These are phyloP conservation scores for Cercospora zeae-maydis DNA, from an alignment of 2,329 filamentous ascomycete species.

Conservation along the genomic window DNA sequence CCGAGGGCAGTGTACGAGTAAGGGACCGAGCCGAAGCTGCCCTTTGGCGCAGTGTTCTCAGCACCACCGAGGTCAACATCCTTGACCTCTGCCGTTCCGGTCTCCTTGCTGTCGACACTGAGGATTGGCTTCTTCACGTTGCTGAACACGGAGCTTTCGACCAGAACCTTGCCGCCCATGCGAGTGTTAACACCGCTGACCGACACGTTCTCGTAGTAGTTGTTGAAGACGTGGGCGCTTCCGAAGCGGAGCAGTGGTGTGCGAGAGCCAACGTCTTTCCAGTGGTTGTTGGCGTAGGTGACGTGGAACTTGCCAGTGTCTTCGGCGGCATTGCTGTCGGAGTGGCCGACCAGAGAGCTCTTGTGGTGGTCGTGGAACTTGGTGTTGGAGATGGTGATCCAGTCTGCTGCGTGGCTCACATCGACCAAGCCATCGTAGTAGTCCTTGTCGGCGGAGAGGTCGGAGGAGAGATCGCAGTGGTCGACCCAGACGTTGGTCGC, in stretches of 20 bases:
- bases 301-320: slow-evolving; percentile 61
- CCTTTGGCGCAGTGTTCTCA: slow-evolving; percentile 34
- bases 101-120: slow-evolving; percentile 32
- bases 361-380: slow-evolving; percentile 60
- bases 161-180: slow-evolving; percentile 43
- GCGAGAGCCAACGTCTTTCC: slow-evolving; percentile 61
- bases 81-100: slow-evolving; percentile 38
- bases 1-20: slow-evolving; percentile 38
- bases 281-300: slow-evolving; percentile 66
- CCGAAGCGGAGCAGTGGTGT: slow-evolving; percentile 63
- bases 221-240: slow-evolving; percentile 60
- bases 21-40: slow-evolving; percentile 36
- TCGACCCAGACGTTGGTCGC: slow-evolving; percentile 60
- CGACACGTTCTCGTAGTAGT: slow-evolving; percentile 43
- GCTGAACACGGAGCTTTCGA: slow-evolving; percentile 42
- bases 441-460: slow-evolving; percentile 59
- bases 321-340: slow-evolving; percentile 55
- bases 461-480: slow-evolving; percentile 62
- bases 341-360: slow-evolving; percentile 59
- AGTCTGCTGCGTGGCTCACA: slow-evolving; percentile 61
- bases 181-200: slow-evolving; percentile 42
- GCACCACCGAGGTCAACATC: slow-evolving; percentile 42
- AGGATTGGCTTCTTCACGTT: slow-evolving; percentile 37
- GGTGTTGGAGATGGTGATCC: slow-evolving; percentile 50
- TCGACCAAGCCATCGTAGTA: slow-evolving; percentile 67